Evolutionary conservation across 441 rosid genomes (phyloP).

Genomic region (Gossypium davidsonii): DNA sequence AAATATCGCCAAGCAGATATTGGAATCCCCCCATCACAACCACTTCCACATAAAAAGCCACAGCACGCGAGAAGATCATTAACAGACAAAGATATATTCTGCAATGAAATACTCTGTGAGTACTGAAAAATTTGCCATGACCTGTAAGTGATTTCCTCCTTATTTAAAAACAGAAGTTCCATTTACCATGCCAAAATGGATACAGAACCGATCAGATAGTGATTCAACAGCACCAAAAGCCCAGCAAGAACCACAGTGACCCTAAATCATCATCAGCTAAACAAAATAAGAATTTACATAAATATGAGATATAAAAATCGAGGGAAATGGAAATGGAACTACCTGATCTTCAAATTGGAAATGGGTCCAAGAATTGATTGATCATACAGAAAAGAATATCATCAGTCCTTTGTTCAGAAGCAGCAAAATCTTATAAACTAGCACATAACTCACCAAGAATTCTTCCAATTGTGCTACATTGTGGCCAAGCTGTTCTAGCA

Average conservation of each 20-base stretch:
- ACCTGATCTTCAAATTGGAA: constrained; percentile 36
- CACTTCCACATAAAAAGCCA: constrained; percentile 86
- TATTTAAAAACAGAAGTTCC: neutral
- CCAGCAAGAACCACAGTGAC: constrained; percentile 98
- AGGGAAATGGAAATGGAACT: constrained; percentile 9
- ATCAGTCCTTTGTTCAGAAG: constrained; percentile 24
- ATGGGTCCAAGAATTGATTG: constrained; percentile 22
- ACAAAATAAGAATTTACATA: constrained; percentile 11
- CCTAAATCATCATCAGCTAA: constrained; percentile 40
- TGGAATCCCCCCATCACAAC: constrained; percentile 87
- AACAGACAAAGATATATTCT: constrained; percentile 82
- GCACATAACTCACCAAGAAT: constrained; percentile 55
- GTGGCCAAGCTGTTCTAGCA: constrained; percentile 81
- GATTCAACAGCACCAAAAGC: constrained; percentile 95
- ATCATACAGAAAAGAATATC: constrained; percentile 20
- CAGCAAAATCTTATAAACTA: neutral
- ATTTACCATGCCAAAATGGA: constrained; percentile 69
- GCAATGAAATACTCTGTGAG: constrained; percentile 24
- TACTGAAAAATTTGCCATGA: neutral
- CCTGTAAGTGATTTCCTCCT: neutral
- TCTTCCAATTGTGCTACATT: constrained; percentile 63
- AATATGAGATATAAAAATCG: neutral
- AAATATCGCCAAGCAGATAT: constrained; percentile 79
- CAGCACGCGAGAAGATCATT: constrained; percentile 93
- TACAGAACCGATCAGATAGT: constrained; percentile 85